Evolutionary conservation across 805 yeast genomes (phyloP).

Genomic region (Candida boleticola): DNA sequence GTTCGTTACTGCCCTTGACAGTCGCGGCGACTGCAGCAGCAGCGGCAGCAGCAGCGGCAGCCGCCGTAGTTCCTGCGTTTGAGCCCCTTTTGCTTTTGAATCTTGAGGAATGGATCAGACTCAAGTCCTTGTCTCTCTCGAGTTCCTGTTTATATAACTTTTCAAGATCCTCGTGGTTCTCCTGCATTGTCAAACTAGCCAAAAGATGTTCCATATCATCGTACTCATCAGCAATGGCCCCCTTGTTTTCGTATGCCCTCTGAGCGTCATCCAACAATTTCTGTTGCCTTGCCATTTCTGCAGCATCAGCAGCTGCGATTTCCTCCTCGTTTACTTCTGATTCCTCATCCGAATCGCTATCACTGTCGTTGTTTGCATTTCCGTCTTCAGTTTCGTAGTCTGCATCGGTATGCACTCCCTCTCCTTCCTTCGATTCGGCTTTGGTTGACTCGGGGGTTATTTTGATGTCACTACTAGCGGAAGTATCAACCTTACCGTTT

Average conservation of each 20-base stretch:
- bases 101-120: background rate
- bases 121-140: background rate
- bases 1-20: background rate
- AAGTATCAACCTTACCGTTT: background rate
- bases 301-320: background rate
- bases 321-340: background rate
- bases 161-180: conserved; percentile 1
- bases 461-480: background rate
- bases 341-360: background rate
- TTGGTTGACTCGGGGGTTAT: background rate
- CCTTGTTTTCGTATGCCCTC: background rate
- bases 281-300: conserved; percentile 1
- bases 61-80: background rate
- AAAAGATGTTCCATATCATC: conserved; percentile 1
- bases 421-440: background rate
- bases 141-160: conserved; percentile 2
- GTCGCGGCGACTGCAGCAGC: background rate
- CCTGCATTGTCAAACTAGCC: background rate
- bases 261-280: conserved; percentile 1
- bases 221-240: conserved; percentile 1
- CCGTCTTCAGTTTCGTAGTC: background rate
- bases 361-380: background rate
- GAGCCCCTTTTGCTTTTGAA: background rate
- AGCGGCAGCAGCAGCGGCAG: background rate
- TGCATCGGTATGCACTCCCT: no score